Base-by-base conservation (phyloP, 805 yeast species). In the Saturnispora sekii region DNA sequence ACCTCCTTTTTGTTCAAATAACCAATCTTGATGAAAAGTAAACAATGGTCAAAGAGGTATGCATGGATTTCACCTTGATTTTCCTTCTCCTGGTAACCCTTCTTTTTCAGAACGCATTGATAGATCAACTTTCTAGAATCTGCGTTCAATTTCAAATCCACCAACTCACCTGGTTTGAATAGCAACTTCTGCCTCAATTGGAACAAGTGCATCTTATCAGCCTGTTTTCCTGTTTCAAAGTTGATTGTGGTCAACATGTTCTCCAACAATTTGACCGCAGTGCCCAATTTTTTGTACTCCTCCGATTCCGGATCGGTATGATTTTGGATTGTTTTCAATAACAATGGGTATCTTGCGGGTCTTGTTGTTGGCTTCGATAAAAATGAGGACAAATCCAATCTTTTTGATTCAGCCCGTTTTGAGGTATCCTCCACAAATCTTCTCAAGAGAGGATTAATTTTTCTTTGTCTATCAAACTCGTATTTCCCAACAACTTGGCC, bases 361-460 rank as follows among this genome's bases (percentile, higher is more conserved):
- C 98, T 76, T 12, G 96, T 88, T 2, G 95, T 89, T 42, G 97
- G 97, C 58, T 90, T 94, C 6, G 96, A 86, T 51, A 93, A 71
- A 57, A 88, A 93, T 0, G 97, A 93, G 21, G 90, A 84, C 44
- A 93, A 79, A 63, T 94, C 97, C 48, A 90, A 77, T 64, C 88
- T 85, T 56, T 95, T 75, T 32, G 87, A 77, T 67, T 85, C 96
- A 4, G 86, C 86, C 51, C 83, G 69, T 56, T 86, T 77, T 55
- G 85, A 94, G 4, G 89, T 84, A 46, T 87, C 96, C 57, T 86
- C 95, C 46, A 90, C 85, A 62, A 93, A 93, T 57, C 93, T 70
- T n/a, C 95, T 89, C 68, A 93, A 90, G 49, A 84, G 76, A 40
- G 95, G 82, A 63, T 93, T 93, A 29, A 84, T 84, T 41, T 87